Percentiles rank a stretch among this genome's conserved stretches.
These are phyloP conservation scores for Citrus hindsii DNA, from an alignment of 345 rosid species.

Conservation along the genomic window DNA sequence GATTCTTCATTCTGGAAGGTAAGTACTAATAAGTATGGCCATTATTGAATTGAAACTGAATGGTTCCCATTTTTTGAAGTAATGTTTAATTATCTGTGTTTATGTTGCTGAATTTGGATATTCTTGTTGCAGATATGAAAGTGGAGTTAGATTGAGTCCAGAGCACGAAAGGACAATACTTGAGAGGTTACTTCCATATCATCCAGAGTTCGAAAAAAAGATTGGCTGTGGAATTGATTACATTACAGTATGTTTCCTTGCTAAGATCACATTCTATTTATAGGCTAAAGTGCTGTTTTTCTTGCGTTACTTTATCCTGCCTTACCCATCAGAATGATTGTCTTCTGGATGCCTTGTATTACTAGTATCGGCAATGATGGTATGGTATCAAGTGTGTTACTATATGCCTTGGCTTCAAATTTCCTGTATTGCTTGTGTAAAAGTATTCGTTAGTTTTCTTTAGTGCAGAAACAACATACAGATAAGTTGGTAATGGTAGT, in stretches of 20 bases:
- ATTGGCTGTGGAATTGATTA: conserved; percentile 82
- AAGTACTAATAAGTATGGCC: conserved; percentile 2
- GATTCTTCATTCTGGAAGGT: conserved; percentile 90
- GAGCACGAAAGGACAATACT: conserved; percentile 74
- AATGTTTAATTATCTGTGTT: background rate
- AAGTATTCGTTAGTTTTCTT: background rate
- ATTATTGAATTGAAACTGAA: background rate
- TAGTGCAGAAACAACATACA: background rate
- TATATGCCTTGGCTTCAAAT: background rate
- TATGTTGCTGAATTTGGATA: background rate
- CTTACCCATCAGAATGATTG: background rate
- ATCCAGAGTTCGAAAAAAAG: conserved; percentile 75
- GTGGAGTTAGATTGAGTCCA: conserved; percentile 61
- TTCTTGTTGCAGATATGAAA: conserved; percentile 54
- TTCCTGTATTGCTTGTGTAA: background rate
- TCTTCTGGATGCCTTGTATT: background rate
- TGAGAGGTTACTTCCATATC: conserved; percentile 83
- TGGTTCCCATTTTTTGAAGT: background rate
- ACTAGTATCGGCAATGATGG: background rate
- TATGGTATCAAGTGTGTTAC: too few relatives aligned
- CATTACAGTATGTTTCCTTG: conserved; percentile 54
- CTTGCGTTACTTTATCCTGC: background rate
- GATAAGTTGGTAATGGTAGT: background rate
- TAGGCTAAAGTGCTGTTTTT: background rate
- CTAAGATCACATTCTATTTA: background rate